These are phyloP conservation scores for Pneumocystis oryctolagi DNA, from an alignment of 1,139 yeast genomes.

Conservation along the genomic window DNA sequence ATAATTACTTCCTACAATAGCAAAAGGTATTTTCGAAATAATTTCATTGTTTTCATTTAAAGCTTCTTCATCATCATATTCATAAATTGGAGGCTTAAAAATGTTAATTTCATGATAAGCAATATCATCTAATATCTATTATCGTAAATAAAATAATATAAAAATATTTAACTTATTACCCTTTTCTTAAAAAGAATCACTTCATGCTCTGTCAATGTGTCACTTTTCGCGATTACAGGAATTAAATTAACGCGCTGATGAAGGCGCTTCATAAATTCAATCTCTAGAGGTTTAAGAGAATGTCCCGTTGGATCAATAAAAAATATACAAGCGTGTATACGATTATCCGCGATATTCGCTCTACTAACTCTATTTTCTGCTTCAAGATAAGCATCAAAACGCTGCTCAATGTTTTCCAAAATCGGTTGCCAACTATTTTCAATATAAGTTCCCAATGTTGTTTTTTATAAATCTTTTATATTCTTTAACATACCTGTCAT, in stretches of 20 bases:
- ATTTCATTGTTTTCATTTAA: slow-evolving; percentile 49
- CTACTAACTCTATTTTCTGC: slow-evolving; percentile 79
- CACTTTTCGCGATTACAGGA: slow-evolving; percentile 91
- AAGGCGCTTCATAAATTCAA: slow-evolving; percentile 72
- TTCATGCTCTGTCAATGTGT: slow-evolving; percentile 83
- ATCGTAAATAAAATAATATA: slow-evolving; percentile 20
- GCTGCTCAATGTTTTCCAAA: slow-evolving; percentile 69
- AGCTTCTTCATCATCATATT: slow-evolving; percentile 78
- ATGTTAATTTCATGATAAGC: slow-evolving; percentile 58
- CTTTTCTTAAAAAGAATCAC: slow-evolving; percentile 52
- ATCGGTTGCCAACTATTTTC: slow-evolving; percentile 73
- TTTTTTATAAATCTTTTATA: not conserved
- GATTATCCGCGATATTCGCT: slow-evolving; percentile 50
- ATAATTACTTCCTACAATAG: slow-evolving; percentile 79
- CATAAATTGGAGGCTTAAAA: slow-evolving; percentile 66
- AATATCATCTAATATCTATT: slow-evolving; percentile 54
- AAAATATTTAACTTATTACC: slow-evolving; percentile 5
- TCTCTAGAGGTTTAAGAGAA: slow-evolving; percentile 74
- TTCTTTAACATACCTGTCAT: slow-evolving; percentile 28
- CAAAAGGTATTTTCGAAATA: slow-evolving; percentile 69
- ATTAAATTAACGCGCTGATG: slow-evolving; percentile 86
- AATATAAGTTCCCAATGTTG: not conserved
- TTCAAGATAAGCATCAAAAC: slow-evolving; percentile 81
- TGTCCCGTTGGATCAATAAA: slow-evolving; percentile 97
- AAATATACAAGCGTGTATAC: slow-evolving; percentile 76